phyloP scores from a whole-genome alignment of 106 monocot species.

The Gastrodia elata region DNA sequence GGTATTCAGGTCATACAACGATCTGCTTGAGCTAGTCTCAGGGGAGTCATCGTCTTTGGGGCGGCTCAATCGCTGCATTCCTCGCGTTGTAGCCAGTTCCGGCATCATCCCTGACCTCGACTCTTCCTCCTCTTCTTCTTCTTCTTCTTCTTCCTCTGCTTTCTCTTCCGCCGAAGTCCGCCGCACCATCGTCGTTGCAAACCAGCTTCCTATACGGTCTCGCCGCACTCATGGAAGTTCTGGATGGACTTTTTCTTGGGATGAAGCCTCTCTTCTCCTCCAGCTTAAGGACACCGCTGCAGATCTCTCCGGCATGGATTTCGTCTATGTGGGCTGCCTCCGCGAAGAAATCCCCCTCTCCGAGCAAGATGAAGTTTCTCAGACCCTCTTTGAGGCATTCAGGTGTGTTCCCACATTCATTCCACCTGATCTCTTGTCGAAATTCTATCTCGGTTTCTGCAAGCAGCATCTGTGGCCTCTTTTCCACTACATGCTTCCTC shows the following conservation, averaged over 20 bases:
- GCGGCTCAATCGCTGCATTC: slow-evolving; percentile 31
- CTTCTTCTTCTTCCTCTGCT: background rate
- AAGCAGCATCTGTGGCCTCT: slow-evolving; percentile 52
- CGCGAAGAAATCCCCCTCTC: slow-evolving; percentile 24
- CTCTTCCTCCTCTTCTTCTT: slow-evolving; percentile 6
- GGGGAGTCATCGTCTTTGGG: slow-evolving; percentile 31
- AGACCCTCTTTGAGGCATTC: slow-evolving; percentile 31
- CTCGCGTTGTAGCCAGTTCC: slow-evolving; percentile 38
- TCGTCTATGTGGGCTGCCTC: slow-evolving; percentile 41
- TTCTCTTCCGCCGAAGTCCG: slow-evolving; percentile 18
- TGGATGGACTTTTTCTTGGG: slow-evolving; percentile 45
- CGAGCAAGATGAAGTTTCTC: slow-evolving; percentile 38
- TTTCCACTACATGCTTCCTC: slow-evolving; percentile 44
- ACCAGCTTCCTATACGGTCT: slow-evolving; percentile 52
- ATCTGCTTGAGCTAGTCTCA: slow-evolving; percentile 49
- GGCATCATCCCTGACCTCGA: slow-evolving; percentile 49
- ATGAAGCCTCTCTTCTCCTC: slow-evolving; percentile 45
- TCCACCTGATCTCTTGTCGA: slow-evolving; percentile 23
- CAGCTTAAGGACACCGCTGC: slow-evolving; percentile 35
- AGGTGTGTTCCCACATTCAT: slow-evolving; percentile 35
- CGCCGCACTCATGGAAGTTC: slow-evolving; percentile 18
- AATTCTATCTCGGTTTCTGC: slow-evolving; percentile 53
- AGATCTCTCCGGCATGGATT: slow-evolving; percentile 79
- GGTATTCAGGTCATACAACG: slow-evolving; percentile 56
- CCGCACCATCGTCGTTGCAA: slow-evolving; percentile 54